These are phyloP conservation scores for Exophiala calicioides DNA, from an alignment of 2,329 filamentous ascomycete species.

Conservation along the genomic window DNA sequence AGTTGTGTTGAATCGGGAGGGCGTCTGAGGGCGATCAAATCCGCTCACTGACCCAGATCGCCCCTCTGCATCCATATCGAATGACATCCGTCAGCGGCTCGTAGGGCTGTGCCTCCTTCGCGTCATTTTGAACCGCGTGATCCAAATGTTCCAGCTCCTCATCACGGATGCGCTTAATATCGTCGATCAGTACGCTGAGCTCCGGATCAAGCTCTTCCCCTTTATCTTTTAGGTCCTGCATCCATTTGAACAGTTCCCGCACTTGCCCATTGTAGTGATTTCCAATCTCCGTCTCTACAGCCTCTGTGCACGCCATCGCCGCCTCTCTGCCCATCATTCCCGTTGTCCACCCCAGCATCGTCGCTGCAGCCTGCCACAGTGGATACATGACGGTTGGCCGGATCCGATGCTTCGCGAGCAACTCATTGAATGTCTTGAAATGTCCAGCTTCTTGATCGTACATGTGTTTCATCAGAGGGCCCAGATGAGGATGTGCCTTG, in stretches of 20 bases:
- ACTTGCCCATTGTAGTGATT: conserved; percentile 95
- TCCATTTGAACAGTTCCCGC: conserved; percentile 76
- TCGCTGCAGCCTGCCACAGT: conserved; percentile 78
- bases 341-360: conserved; percentile 83
- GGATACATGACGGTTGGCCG: conserved; percentile 92
- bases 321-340: conserved; percentile 87
- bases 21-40: conserved; percentile 34
- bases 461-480: conserved; percentile 95
- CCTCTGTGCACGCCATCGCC: conserved; percentile 98
- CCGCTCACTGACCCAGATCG: conserved; percentile 77
- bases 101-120: conserved; percentile 85
- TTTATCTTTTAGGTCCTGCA: conserved; percentile 69
- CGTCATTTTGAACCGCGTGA: conserved; percentile 89
- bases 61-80: conserved; percentile 82
- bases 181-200: conserved; percentile 68
- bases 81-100: conserved; percentile 86
- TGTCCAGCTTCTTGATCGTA: conserved; percentile 93
- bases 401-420: conserved; percentile 83
- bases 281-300: conserved; percentile 97
- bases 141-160: conserved; percentile 97
- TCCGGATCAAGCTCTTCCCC: conserved; percentile 82
- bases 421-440: conserved; percentile 77
- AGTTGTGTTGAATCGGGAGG: neutral
- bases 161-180: conserved; percentile 81
- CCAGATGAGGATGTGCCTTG: conserved; percentile 79